Percentiles rank a stretch among this genome's conserved stretches.
These are phyloP conservation scores for Pseudocercospora fijiensis DNA, from an alignment of 2,329 filamentous ascomycete genomes.

Conservation along the genomic window DNA sequence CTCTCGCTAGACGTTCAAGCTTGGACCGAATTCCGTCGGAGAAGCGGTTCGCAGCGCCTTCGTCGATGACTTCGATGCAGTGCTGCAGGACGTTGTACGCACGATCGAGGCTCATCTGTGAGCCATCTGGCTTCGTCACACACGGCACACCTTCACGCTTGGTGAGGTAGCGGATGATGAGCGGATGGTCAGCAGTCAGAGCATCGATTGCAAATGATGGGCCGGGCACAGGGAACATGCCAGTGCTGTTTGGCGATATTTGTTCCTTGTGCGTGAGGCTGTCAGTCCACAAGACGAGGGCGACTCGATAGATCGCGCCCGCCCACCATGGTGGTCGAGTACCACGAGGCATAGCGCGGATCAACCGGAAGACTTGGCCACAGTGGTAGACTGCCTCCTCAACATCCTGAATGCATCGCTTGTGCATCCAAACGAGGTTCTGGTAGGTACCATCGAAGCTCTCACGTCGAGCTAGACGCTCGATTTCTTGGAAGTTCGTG, in stretches of 20 bases:
- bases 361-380: constrained; percentile 63
- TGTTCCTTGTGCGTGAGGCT: constrained; percentile 55
- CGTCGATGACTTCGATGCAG: constrained; percentile 55
- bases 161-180: constrained; percentile 53
- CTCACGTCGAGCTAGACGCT: constrained; percentile 64
- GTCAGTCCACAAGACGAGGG: constrained; percentile 63
- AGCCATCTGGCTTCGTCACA: constrained; percentile 52
- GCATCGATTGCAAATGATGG: constrained; percentile 53
- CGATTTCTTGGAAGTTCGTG: constrained; percentile 66
- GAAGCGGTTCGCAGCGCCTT: constrained; percentile 53
- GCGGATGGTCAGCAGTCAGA: constrained; percentile 52
- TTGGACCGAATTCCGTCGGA: constrained; percentile 57
- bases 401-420: constrained; percentile 62
- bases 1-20: constrained; percentile 47
- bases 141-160: constrained; percentile 55
- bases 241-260: constrained; percentile 37
- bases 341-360: constrained; percentile 60
- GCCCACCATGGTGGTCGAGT: constrained; percentile 69
- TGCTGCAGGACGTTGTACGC: constrained; percentile 52
- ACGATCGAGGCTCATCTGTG: constrained; percentile 49
- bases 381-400: constrained; percentile 66
- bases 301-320: constrained; percentile 67
- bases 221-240: constrained; percentile 41
- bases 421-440: constrained; percentile 57
- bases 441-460: constrained; percentile 57